These are phyloP conservation scores for Allium sativum DNA, from an alignment of 106 monocot genomes.

Conservation along the genomic window DNA sequence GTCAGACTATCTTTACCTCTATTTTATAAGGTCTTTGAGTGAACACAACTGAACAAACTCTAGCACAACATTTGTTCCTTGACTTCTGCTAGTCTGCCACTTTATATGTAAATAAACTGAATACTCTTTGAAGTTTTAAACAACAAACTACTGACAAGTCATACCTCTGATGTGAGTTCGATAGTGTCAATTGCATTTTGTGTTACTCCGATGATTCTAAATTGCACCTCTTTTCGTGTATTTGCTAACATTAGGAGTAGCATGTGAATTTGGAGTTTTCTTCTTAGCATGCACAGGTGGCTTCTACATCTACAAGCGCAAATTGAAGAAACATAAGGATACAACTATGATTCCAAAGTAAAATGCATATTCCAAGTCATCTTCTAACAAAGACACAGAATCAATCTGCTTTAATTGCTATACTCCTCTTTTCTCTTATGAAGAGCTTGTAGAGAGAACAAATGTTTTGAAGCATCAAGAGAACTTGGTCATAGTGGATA, in stretches of 20 bases:
- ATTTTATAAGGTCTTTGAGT: too few relatives aligned
- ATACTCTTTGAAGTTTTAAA: neutral
- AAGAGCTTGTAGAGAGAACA: constrained; percentile 27
- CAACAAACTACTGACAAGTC: neutral
- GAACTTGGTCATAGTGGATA: constrained; percentile 23
- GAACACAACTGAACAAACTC: too few relatives aligned
- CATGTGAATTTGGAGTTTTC: constrained; percentile 6
- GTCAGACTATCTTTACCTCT: too few relatives aligned
- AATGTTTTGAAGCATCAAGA: constrained; percentile 14
- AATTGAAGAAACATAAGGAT: constrained; percentile 7
- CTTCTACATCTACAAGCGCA: constrained; percentile 8
- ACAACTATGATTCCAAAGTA: neutral
- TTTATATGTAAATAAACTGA: neutral
- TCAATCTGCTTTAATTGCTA: neutral
- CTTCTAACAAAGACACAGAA: constrained; percentile 9
- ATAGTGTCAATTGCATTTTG: neutral
- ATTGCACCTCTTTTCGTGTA: neutral
- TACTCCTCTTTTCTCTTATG: constrained; percentile 23
- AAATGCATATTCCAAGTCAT: constrained; percentile 1
- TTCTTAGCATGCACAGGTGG: constrained; percentile 6
- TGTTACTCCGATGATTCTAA: too few relatives aligned
- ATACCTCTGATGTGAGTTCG: too few relatives aligned
- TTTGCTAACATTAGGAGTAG: constrained; percentile 5
- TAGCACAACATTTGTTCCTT: too few relatives aligned
- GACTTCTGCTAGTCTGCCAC: too few relatives aligned